Evolutionary conservation across 768 basidiomycete species (phyloP).

Genomic region (Gymnopilus junonius): DNA sequence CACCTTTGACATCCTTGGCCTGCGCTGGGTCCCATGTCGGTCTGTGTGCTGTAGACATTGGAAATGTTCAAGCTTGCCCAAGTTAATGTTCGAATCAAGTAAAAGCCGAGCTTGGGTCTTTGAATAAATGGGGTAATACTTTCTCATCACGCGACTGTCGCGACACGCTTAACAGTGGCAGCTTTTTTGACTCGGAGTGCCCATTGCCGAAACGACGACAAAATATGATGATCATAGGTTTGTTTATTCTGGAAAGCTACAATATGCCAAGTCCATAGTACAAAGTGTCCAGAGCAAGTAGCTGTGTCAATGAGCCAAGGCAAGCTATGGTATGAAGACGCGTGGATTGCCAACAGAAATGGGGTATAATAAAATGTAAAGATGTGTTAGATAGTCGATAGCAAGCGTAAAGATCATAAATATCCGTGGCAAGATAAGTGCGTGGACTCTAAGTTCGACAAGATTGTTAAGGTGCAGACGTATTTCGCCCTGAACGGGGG

Average conservation of each 20-base stretch:
- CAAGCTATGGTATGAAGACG: slow-evolving; percentile 13
- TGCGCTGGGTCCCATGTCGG: slow-evolving; percentile 98
- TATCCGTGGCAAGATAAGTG: slow-evolving; percentile 5
- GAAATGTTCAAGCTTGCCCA: neutral
- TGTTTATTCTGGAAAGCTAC: neutral
- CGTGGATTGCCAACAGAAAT: neutral
- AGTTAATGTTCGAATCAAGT: neutral
- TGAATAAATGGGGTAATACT: neutral
- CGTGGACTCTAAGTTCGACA: neutral
- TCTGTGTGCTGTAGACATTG: slow-evolving; percentile 90
- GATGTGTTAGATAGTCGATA: slow-evolving; percentile 5
- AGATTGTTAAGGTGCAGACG: slow-evolving; percentile 22
- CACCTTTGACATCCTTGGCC: slow-evolving; percentile 89
- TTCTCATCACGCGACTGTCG: slow-evolving; percentile 21
- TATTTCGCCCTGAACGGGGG: slow-evolving; percentile 19
- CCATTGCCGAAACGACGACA: neutral
- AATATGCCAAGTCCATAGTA: slow-evolving; percentile 6
- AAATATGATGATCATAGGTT: neutral
- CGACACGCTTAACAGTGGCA: neutral
- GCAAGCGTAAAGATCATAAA: slow-evolving; percentile 13
- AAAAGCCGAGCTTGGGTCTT: neutral
- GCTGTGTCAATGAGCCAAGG: slow-evolving; percentile 16
- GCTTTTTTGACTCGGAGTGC: neutral
- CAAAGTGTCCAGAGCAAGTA: slow-evolving; percentile 13
- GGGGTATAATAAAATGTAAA: neutral